Evolutionary conservation across 441 rosid genomes (phyloP).

Genomic region (Gossypium armourianum): DNA sequence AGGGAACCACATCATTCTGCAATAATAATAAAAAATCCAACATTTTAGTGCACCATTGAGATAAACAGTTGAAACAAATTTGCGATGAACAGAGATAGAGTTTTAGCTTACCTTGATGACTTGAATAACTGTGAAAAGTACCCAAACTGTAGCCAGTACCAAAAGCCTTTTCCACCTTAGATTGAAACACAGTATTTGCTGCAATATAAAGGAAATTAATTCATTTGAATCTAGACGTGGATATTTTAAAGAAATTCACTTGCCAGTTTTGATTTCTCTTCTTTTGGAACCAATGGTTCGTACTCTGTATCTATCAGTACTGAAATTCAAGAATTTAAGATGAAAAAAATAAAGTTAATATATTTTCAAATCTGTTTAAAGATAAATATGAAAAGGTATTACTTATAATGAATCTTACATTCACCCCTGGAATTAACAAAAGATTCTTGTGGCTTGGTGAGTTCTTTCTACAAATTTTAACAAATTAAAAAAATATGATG

Average conservation of each 20-base stretch:
- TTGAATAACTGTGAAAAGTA: constrained; percentile 58
- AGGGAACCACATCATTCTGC: constrained; percentile 62
- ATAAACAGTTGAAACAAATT: neutral
- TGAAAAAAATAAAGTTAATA: neutral
- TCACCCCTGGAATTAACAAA: constrained; percentile 54
- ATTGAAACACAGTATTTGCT: constrained; percentile 61
- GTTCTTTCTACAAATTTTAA: constrained; percentile 48
- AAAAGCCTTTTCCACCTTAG: constrained; percentile 56
- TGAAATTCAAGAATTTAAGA: constrained; percentile 20
- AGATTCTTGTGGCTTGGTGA: constrained; percentile 32
- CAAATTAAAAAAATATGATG: neutral
- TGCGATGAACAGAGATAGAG: neutral
- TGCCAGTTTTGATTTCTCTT: constrained; percentile 62
- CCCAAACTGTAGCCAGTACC: constrained; percentile 47
- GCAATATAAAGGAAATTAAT: constrained; percentile 10
- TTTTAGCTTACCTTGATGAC: constrained; percentile 50
- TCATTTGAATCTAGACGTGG: neutral
- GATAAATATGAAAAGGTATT: neutral
- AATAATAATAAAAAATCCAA: neutral
- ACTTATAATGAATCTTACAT: constrained; percentile 31
- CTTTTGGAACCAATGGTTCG: constrained; percentile 54
- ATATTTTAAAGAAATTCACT: constrained; percentile 6
- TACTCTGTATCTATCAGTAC: constrained; percentile 59
- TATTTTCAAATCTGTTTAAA: constrained; percentile 4
- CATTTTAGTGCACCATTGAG: neutral